phyloP scores from a whole-genome alignment of 164 flowering plant species.

The Macadamia integrifolia region DNA sequence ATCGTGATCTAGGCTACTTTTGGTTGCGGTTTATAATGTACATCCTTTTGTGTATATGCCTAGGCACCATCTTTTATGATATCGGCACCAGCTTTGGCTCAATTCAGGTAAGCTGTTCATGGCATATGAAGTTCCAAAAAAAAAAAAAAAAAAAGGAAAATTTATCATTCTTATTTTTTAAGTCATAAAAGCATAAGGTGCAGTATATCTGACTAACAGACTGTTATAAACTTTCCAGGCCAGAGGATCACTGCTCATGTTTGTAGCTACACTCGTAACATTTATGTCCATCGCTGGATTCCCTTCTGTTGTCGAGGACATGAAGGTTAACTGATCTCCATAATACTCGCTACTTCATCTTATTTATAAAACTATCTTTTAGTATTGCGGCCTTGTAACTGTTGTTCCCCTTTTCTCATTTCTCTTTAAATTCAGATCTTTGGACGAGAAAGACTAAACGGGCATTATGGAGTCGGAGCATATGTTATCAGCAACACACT shows the following conservation, averaged over 20 bases:
- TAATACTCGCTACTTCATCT: background rate
- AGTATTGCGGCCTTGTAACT: too few species aligned
- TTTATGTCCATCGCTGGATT: conserved; percentile 53
- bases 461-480: conserved; percentile 51
- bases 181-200: background rate
- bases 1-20: conserved; percentile 60
- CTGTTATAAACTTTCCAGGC: conserved; percentile 21
- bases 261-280: conserved; percentile 36
- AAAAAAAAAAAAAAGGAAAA: too few species aligned
- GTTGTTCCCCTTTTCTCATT: background rate
- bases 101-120: conserved; percentile 27
- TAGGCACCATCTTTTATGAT: conserved; percentile 44
- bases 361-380: background rate
- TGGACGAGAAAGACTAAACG: conserved; percentile 47
- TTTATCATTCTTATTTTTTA: too few species aligned
- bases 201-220: background rate
- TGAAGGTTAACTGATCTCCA: conserved; percentile 29
- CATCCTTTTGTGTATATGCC: conserved; percentile 24
- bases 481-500: conserved; percentile 51
- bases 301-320: conserved; percentile 50
- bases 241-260: conserved; percentile 39
- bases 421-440: conserved; percentile 28
- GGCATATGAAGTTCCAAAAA: too few species aligned
- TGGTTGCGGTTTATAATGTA: conserved; percentile 48
- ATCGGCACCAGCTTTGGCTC: conserved; percentile 32